phyloP scores from a whole-genome alignment of 202 grass and related monocot genomes.

The Zoysia matrella region DNA sequence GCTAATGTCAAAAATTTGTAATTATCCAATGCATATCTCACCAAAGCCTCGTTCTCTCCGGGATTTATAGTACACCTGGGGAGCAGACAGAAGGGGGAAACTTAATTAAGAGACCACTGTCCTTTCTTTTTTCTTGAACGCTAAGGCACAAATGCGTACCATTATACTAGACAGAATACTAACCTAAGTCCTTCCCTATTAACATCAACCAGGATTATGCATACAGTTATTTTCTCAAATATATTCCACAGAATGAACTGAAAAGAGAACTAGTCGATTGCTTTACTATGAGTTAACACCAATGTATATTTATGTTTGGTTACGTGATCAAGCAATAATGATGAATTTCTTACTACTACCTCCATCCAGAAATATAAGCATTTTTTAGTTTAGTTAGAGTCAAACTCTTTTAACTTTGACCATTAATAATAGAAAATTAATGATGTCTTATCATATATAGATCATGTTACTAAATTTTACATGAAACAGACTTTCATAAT shows the following conservation, averaged over 20 bases:
- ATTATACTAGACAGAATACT: constrained; percentile 8
- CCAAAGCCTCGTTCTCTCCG: constrained; percentile 92
- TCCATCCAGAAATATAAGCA: too few species aligned
- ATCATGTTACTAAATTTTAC: too few species aligned
- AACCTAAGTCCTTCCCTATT: constrained; percentile 18
- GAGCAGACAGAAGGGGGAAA: constrained; percentile 34
- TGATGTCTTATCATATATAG: too few species aligned
- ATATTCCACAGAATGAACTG: background rate
- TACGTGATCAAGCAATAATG: background rate
- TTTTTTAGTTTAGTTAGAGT: too few species aligned
- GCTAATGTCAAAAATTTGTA: constrained; percentile 80
- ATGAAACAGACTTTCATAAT: too few species aligned
- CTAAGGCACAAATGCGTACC: background rate
- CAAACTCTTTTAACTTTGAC: too few species aligned
- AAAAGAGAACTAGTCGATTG: constrained; percentile 11
- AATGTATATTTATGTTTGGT: constrained; percentile 21
- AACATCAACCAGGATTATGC: constrained; percentile 14
- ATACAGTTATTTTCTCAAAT: too few species aligned
- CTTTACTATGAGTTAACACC: constrained; percentile 7
- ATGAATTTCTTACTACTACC: background rate
- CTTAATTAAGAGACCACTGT: constrained; percentile 3
- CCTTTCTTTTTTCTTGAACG: constrained; percentile 9
- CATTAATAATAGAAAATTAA: too few species aligned
- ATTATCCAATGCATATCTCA: constrained; percentile 90
- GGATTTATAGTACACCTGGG: constrained; percentile 98